Evolutionary conservation across 2,329 filamentous ascomycete species (phyloP).

Genomic region (Herpotrichia juniperi): DNA sequence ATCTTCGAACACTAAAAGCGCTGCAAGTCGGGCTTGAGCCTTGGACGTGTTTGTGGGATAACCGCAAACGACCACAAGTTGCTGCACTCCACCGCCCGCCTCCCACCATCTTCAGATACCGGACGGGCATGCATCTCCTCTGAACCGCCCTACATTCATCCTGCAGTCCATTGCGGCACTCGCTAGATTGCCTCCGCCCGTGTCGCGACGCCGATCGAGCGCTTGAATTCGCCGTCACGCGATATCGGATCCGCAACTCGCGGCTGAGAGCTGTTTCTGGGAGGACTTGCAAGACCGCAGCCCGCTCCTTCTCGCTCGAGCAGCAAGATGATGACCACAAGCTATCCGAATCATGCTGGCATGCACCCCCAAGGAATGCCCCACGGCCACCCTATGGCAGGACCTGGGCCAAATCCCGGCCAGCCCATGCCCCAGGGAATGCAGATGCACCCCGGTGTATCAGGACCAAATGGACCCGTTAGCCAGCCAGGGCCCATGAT

Average conservation of each 20-base stretch:
- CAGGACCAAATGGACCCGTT: slow-evolving; percentile 71
- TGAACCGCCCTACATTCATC: not conserved
- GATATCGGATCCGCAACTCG: not conserved
- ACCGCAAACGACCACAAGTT: slow-evolving; percentile 9
- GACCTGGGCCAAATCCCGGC: slow-evolving; percentile 72
- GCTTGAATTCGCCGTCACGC: slow-evolving; percentile 2
- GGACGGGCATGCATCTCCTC: slow-evolving; percentile 16
- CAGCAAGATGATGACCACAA: slow-evolving; percentile 69
- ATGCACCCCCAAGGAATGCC: slow-evolving; percentile 76
- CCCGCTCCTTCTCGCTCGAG: slow-evolving; percentile 15
- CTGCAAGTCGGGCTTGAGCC: not conserved
- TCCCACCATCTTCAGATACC: not conserved
- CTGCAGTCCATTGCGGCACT: not conserved
- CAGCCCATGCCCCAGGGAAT: slow-evolving; percentile 73
- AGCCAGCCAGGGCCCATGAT: slow-evolving; percentile 75
- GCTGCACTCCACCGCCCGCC: not conserved
- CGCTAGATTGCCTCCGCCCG: not conserved
- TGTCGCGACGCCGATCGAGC: not conserved
- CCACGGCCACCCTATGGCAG: slow-evolving; percentile 67
- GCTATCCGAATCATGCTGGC: slow-evolving; percentile 71
- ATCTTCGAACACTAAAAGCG: not conserved
- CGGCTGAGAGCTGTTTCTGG: slow-evolving; percentile 6
- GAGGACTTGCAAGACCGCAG: slow-evolving; percentile 17
- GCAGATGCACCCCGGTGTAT: slow-evolving; percentile 76
- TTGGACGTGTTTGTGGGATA: not conserved